Evolutionary conservation across 441 rosid species (phyloP).

Genomic region (Kokia cookei): DNA sequence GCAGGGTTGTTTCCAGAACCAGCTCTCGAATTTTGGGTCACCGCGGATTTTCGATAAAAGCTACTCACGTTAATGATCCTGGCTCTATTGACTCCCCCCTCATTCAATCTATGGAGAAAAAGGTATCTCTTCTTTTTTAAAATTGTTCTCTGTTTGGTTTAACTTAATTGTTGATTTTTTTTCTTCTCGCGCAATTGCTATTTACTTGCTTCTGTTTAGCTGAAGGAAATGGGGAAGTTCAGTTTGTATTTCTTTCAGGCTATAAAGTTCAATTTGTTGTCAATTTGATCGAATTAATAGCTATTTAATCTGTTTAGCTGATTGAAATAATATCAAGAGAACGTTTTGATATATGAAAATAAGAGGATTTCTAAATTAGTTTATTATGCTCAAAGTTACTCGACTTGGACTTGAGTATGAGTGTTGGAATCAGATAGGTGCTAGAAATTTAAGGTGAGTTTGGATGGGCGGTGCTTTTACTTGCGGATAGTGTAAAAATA

Average conservation of each 20-base stretch:
- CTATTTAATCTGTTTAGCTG: not conserved
- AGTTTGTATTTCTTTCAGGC: not conserved
- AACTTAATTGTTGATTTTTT: not conserved
- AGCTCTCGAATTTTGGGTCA: conserved; percentile 22
- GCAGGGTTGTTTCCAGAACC: conserved; percentile 5
- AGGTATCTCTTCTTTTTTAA: conserved; percentile 33
- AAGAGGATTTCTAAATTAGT: not conserved
- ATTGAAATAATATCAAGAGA: not conserved
- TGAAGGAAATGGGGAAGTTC: not conserved
- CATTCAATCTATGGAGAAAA: conserved; percentile 82
- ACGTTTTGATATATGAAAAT: not conserved
- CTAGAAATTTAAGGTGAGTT: not conserved
- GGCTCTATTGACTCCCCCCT: conserved; percentile 82
- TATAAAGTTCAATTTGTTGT: not conserved
- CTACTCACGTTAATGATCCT: conserved; percentile 71
- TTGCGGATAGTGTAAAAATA: no score
- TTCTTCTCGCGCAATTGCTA: not conserved
- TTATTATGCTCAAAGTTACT: no score
- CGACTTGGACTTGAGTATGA: no score
- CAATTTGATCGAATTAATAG: not conserved
- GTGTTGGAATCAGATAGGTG: no score
- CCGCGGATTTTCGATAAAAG: conserved; percentile 37
- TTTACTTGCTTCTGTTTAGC: not conserved
- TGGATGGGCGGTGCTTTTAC: no score
- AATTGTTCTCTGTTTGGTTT: not conserved